phyloP scores from a whole-genome alignment of 805 yeast species.

The Candida pseudofarinosa region DNA sequence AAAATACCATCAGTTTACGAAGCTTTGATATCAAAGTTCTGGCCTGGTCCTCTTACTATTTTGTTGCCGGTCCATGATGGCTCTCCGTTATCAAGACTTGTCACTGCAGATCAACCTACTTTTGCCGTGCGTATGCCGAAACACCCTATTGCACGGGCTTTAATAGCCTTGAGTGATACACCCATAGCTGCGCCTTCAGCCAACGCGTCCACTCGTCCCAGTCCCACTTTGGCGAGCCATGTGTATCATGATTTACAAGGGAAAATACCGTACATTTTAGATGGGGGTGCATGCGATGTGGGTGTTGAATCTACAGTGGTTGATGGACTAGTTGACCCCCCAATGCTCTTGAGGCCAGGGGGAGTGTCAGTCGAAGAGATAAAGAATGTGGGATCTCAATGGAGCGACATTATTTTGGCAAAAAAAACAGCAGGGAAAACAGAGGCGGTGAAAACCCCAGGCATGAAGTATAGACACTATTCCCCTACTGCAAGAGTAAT shows the following conservation, averaged over 20 bases:
- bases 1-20: constrained; percentile 67
- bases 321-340: constrained; percentile 83
- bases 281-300: constrained; percentile 84
- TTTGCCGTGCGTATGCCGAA: constrained; percentile 89
- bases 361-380: constrained; percentile 84
- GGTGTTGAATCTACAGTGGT: constrained; percentile 95
- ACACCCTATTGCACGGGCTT: constrained; percentile 85
- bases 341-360: constrained; percentile 89
- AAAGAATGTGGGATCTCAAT: constrained; percentile 59
- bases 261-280: constrained; percentile 76
- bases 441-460: constrained; percentile 87
- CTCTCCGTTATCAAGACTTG: constrained; percentile 60
- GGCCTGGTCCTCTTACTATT: constrained; percentile 97
- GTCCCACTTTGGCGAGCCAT: constrained; percentile 86
- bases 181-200: constrained; percentile 99
- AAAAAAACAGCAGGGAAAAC: constrained; percentile 57
- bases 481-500: constrained; percentile 86
- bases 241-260: constrained; percentile 78
- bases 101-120: constrained; percentile 85
- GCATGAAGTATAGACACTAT: constrained; percentile 96
- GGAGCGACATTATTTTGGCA: constrained; percentile 64
- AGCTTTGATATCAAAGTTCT: constrained; percentile 61
- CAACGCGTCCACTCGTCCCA: constrained; percentile 91
- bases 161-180: constrained; percentile 76
- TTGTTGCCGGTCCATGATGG: constrained; percentile 56